phyloP scores from a whole-genome alignment of 768 basidiomycete species.

The Nidularia sp. region DNA sequence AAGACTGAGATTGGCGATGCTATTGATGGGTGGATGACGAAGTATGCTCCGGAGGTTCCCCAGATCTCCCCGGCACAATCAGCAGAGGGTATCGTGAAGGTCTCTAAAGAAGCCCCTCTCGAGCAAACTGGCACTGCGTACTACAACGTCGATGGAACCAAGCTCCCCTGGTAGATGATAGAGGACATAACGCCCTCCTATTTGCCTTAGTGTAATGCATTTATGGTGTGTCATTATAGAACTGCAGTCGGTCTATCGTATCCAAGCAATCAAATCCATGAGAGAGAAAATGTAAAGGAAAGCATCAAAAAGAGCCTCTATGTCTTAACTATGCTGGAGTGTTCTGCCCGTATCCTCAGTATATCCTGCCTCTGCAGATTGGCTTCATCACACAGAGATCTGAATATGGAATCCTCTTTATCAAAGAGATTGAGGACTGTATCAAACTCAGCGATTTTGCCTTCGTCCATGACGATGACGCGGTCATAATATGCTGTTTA shows the following conservation, averaged over 20 bases:
- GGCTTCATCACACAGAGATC: constrained; percentile 66
- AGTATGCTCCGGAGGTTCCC: constrained; percentile 12
- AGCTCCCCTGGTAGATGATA: not conserved
- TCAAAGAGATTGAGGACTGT: constrained; percentile 66
- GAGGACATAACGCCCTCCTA: no score
- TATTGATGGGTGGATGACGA: constrained; percentile 15
- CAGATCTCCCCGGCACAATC: constrained; percentile 13
- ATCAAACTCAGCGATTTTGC: constrained; percentile 69
- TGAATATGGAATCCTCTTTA: constrained; percentile 60
- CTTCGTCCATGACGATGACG: constrained; percentile 70
- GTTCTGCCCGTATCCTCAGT: constrained; percentile 39
- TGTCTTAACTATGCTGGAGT: constrained; percentile 5
- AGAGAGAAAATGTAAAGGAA: no score
- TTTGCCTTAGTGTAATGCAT: no score
- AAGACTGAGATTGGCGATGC: constrained; percentile 13
- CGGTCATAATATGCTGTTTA: constrained; percentile 57
- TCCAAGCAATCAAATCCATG: no score
- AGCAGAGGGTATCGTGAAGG: constrained; percentile 8
- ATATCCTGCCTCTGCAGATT: constrained; percentile 54
- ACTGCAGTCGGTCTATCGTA: no score
- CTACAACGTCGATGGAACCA: constrained; percentile 3
- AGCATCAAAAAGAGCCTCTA: not conserved
- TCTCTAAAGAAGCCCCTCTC: constrained; percentile 8
- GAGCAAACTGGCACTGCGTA: constrained; percentile 1
- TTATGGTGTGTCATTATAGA: no score